These are phyloP conservation scores for Cyathus striatus DNA, from an alignment of 768 basidiomycete species.

Conservation along the genomic window DNA sequence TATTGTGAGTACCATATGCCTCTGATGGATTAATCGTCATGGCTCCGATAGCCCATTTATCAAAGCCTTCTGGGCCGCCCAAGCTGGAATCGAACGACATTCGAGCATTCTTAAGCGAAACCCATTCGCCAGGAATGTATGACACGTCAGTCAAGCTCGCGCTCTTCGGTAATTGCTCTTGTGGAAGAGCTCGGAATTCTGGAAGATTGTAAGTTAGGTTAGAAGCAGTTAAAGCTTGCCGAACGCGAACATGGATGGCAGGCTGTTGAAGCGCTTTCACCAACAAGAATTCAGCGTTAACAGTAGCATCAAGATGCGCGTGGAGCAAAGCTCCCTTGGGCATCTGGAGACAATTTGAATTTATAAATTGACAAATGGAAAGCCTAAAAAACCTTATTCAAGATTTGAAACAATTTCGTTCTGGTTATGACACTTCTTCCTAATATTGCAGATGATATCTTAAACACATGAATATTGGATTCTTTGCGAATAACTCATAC, in stretches of 20 bases:
- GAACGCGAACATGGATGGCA: conserved; percentile 53
- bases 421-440: conserved; percentile 53
- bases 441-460: conserved; percentile 13
- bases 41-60: conserved; percentile 54
- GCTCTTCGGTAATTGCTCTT: conserved; percentile 20
- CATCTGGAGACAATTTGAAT: conserved; percentile 42
- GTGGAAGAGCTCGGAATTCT: conserved; percentile 46
- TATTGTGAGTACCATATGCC: conserved; percentile 71
- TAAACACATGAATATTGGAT: neutral
- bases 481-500: conserved; percentile 20
- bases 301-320: conserved; percentile 70
- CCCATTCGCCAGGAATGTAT: conserved; percentile 47
- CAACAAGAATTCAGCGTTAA: conserved; percentile 48
- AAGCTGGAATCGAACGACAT: conserved; percentile 42
- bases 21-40: conserved; percentile 68
- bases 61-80: conserved; percentile 63
- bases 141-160: conserved; percentile 31
- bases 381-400: conserved; percentile 43
- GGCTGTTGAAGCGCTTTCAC: conserved; percentile 51
- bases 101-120: conserved; percentile 50
- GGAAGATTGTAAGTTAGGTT: conserved; percentile 44
- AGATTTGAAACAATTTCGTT: conserved; percentile 56
- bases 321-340: conserved; percentile 78
- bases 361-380: neutral
- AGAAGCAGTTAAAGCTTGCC: conserved; percentile 28